Base-by-base conservation (phyloP, 306 rosid genomes). In the Citrullus colocynthis region DNA sequence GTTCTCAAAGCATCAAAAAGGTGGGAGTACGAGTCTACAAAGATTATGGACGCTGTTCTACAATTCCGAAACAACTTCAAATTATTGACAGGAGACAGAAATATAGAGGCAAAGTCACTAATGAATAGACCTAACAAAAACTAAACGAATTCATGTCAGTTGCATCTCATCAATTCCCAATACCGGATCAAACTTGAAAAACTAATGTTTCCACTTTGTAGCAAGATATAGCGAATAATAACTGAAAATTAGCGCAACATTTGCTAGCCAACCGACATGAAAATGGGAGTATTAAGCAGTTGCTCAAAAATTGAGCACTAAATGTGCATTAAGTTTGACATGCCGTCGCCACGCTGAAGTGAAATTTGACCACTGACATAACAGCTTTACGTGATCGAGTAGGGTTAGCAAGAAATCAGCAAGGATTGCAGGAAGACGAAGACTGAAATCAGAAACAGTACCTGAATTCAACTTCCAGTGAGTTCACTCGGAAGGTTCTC, bases 21-120 rank as follows among this genome's bases (percentile, higher is more conserved):
- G 61, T 51, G 42, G 24, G 41, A 24, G 59, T 39, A 39, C 24
- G 58, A 24, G 20, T 61, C 61, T 73, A 42, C 24, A 28, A 20
- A 48, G 0, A 14, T 32, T 30, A 49, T 16, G 44, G 13, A 51
- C 15, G 42, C 45, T 51, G 13, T 28, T 8, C 51, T 30, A 32
- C 44, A 51, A 73, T 73, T 14, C 77, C 21, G 21, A 51, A 73
- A 73, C 77, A 73, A 73, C 59, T 30, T 73, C 60, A 51, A 73
- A 28, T 30, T 15, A 45, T 51, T 51, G 17, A 7, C 77, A 71
- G n/a, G 16, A 12, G 36, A 7, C 49, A 69, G 10, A 24, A 71
- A 34, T 24, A 64, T 18, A 17, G 73, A 65, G 15, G 15, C 49
- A 37, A 30, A 30, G 6, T 49, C 60, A 73, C 77, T 48, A 13